A percentile compares a stretch with the other conserved stretches of the same genome.
Evolutionary conservation across 257 asterid genomes (phyloP).

Genomic region (Vinca minor): DNA sequence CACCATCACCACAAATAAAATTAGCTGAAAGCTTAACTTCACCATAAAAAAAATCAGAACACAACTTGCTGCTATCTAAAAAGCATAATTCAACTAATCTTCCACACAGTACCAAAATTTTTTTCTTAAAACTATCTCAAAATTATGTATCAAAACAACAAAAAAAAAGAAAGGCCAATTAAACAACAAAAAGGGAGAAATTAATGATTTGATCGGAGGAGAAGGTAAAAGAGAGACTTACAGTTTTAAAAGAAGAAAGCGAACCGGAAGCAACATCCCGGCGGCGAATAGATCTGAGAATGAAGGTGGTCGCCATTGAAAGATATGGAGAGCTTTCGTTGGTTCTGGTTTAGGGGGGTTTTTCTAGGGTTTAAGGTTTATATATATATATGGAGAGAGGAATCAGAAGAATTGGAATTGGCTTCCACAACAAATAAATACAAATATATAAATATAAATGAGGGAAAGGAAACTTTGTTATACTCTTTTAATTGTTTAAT

Average conservation of each 20-base stretch:
- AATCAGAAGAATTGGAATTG: background rate
- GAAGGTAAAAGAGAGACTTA: constrained; percentile 11
- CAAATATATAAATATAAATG: background rate
- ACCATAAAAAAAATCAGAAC: background rate
- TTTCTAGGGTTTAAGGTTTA: constrained; percentile 43
- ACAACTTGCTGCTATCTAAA: background rate
- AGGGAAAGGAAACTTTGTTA: background rate
- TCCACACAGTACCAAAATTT: too few relatives aligned
- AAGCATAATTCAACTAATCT: background rate
- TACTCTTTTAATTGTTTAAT: too few relatives aligned
- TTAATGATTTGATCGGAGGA: background rate
- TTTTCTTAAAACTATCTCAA: background rate
- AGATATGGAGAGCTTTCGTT: background rate
- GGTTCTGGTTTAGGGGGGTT: background rate
- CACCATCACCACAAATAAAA: too few relatives aligned
- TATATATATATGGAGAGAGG: constrained; percentile 11
- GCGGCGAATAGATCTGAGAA: constrained; percentile 59
- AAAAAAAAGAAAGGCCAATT: background rate
- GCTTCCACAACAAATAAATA: background rate
- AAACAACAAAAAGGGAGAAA: background rate
- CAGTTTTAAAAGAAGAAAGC: constrained; percentile 34
- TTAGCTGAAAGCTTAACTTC: background rate
- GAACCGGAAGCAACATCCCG: constrained; percentile 45
- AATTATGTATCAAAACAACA: background rate
- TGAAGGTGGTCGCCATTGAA: constrained; percentile 46